These are phyloP conservation scores for Cordyceps farinosa DNA, from an alignment of 2,329 filamentous ascomycete species.

Conservation along the genomic window DNA sequence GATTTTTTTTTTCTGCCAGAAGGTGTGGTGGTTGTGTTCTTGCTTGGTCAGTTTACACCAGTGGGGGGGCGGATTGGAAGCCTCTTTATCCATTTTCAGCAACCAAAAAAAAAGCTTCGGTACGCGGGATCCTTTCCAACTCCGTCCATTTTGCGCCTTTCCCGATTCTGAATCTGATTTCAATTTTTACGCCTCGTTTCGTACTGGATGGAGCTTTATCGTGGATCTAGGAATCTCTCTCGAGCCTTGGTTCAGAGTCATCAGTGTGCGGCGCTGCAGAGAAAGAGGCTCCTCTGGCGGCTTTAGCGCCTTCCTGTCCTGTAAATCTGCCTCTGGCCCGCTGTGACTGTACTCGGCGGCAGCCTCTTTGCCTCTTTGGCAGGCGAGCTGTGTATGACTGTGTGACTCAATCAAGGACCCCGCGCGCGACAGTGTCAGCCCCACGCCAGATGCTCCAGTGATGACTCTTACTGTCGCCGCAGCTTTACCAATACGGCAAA, in stretches of 20 bases:
- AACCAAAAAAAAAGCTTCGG: background rate
- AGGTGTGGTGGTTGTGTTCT: constrained; percentile 4
- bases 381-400: background rate
- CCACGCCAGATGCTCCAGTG: background rate
- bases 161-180: background rate
- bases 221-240: background rate
- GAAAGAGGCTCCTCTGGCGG: background rate
- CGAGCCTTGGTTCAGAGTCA: constrained; percentile 6
- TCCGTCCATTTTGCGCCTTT: background rate
- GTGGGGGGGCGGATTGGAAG: background rate
- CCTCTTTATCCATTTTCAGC: constrained; percentile 3
- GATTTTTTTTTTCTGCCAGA: constrained; percentile 18
- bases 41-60: constrained; percentile 7
- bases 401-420: constrained; percentile 15
- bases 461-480: constrained; percentile 10
- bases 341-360: background rate
- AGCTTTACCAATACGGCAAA: constrained; percentile 2
- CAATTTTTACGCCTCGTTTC: background rate
- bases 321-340: constrained; percentile 1
- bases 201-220: background rate
- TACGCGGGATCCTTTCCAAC: background rate
- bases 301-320: background rate
- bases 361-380: background rate
- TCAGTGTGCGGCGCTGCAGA: background rate
- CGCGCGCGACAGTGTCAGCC: constrained; percentile 5